phyloP scores from a whole-genome alignment of 2,329 filamentous ascomycete genomes.

The Stagonosporopsis tanaceti region DNA sequence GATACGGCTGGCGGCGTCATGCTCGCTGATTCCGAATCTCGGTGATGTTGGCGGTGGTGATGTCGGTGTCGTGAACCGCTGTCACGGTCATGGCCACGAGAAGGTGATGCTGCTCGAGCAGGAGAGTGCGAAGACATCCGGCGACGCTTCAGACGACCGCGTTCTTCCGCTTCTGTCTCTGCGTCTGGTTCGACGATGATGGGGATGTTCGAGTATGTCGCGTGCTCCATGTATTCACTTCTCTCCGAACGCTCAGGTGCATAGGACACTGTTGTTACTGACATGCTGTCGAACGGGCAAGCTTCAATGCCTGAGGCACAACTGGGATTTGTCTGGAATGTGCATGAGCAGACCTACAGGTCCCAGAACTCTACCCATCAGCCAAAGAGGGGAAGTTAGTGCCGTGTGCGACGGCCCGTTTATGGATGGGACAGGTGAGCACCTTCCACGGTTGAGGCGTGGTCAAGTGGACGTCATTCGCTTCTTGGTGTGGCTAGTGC shows the following conservation, averaged over 20 bases:
- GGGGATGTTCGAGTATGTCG: neutral
- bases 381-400: slow-evolving; percentile 21
- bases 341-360: slow-evolving; percentile 1
- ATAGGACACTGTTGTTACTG: slow-evolving; percentile 10
- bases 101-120: slow-evolving; percentile 41
- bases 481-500: slow-evolving; percentile 8
- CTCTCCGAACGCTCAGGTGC: slow-evolving; percentile 1
- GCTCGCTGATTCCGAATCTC: slow-evolving; percentile 35
- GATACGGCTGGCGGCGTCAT: slow-evolving; percentile 28
- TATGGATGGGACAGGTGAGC: slow-evolving; percentile 17
- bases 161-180: slow-evolving; percentile 37
- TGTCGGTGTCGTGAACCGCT: slow-evolving; percentile 41
- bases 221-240: slow-evolving; percentile 1
- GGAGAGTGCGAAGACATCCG: slow-evolving; percentile 41
- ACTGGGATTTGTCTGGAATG: neutral
- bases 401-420: slow-evolving; percentile 31
- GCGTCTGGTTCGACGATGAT: slow-evolving; percentile 33
- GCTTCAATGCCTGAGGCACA: slow-evolving; percentile 12
- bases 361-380: neutral
- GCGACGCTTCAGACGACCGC: slow-evolving; percentile 45
- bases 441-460: slow-evolving; percentile 12
- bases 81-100: slow-evolving; percentile 45
- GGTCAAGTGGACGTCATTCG: slow-evolving; percentile 16
- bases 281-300: slow-evolving; percentile 3
- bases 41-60: slow-evolving; percentile 45